A percentile compares a stretch with the other conserved stretches of the same genome.
Conservation (phyloP, 805 yeast genomes). For the Lachancea sp. region DNA sequence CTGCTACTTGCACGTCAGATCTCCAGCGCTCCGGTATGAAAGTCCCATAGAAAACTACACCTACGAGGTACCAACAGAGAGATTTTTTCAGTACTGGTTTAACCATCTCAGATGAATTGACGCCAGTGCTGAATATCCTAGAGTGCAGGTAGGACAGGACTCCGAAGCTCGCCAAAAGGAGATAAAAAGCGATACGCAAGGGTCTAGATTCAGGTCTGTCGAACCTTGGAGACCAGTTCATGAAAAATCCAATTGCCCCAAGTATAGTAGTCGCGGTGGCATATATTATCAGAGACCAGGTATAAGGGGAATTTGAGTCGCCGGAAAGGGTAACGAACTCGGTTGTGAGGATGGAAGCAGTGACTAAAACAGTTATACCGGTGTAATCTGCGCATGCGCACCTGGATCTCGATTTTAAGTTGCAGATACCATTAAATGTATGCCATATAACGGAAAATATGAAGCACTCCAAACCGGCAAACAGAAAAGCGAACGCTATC, state of each 20-base stretch:
- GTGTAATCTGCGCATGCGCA: slow-evolving; percentile 94
- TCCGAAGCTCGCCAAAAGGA: slow-evolving; percentile 73
- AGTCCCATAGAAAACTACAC: slow-evolving; percentile 83
- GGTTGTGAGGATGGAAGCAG: slow-evolving; percentile 81
- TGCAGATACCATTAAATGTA: slow-evolving; percentile 75
- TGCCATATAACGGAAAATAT: slow-evolving; percentile 84
- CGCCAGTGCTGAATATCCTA: slow-evolving; percentile 48
- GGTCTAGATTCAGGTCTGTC: slow-evolving; percentile 83
- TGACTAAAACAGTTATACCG: slow-evolving; percentile 84
- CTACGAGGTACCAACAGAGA: slow-evolving; percentile 66
- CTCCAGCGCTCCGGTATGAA: slow-evolving; percentile 87
- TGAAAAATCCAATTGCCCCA: slow-evolving; percentile 64
- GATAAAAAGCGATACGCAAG: slow-evolving; percentile 71
- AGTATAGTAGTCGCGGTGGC: slow-evolving; percentile 56
- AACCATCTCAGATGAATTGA: slow-evolving; percentile 47
- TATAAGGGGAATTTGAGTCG: slow-evolving; percentile 31
- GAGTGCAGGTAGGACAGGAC: slow-evolving; percentile 52
- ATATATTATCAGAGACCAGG: slow-evolving; percentile 33
- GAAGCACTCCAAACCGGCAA: slow-evolving; percentile 72
- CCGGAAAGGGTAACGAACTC: slow-evolving; percentile 69
- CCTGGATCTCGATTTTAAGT: slow-evolving; percentile 51
- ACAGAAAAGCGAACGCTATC: slow-evolving; percentile 56
- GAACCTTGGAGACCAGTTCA: slow-evolving; percentile 90
- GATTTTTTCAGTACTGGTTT: slow-evolving; percentile 61
- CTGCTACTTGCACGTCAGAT: slow-evolving; percentile 55